Percentiles rank a stretch among this genome's conserved stretches.
Evolutionary conservation across 176 grass and related monocot species (phyloP).

Genomic region (Aegilops tauschii): DNA sequence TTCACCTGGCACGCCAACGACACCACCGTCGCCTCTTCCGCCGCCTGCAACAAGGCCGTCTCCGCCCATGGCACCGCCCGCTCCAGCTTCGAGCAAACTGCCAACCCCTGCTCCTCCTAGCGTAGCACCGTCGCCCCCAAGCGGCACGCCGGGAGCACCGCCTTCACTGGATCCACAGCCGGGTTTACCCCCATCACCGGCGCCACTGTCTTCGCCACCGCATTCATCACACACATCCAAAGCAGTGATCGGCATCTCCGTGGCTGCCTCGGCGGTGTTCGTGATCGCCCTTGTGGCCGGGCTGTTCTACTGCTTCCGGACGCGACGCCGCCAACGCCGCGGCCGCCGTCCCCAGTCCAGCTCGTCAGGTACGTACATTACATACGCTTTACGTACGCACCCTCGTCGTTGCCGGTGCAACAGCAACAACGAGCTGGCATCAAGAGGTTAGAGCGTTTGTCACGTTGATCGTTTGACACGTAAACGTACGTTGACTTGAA

Average conservation of each 20-base stretch:
- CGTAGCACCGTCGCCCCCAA: not conserved
- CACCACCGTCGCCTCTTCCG: not conserved
- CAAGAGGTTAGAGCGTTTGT: not conserved
- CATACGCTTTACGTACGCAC: too few species aligned
- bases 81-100: not conserved
- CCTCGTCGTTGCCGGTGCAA: not conserved
- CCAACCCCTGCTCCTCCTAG: not conserved
- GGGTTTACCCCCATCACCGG: not conserved
- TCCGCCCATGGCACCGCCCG: not conserved
- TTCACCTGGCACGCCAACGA: not conserved
- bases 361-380: constrained; percentile 18
- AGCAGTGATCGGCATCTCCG: constrained; percentile 34
- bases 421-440: not conserved
- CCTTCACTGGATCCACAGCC: not conserved
- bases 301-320: constrained; percentile 37
- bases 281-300: constrained; percentile 33
- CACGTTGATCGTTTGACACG: not conserved
- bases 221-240: not conserved
- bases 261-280: not conserved
- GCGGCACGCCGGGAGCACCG: not conserved
- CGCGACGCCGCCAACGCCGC: constrained; percentile 7
- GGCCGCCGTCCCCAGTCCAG: not conserved
- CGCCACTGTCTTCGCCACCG: not conserved
- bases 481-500: not conserved
- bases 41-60: not conserved